A percentile compares a stretch with the other conserved stretches of the same genome.
Conservation (phyloP, 805 yeast species). For the Metschnikowia cerradonensis region DNA sequence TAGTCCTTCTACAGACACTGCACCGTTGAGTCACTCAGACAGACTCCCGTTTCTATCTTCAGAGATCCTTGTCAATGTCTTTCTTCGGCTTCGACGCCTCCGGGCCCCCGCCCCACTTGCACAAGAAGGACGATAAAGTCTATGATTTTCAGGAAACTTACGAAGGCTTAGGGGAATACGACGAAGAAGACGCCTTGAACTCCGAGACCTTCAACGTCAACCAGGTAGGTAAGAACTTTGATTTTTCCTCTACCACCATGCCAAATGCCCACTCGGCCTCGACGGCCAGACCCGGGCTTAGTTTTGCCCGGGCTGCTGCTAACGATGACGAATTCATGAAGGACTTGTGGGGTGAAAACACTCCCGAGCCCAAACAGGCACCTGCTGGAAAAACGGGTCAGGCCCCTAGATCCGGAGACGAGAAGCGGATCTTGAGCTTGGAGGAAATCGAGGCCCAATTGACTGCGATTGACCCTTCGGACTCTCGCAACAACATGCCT, state of each 20-base stretch:
- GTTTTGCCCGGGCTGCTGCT: slow-evolving; percentile 41
- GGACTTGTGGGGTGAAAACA: slow-evolving; percentile 42
- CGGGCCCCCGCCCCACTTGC: slow-evolving; percentile 29
- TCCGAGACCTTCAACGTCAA: slow-evolving; percentile 73
- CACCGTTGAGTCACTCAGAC: background rate
- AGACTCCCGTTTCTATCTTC: background rate
- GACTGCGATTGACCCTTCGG: slow-evolving; percentile 41
- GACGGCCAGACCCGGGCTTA: slow-evolving; percentile 24
- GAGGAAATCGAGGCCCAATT: slow-evolving; percentile 84
- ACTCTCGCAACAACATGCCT: slow-evolving; percentile 20
- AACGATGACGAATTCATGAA: slow-evolving; percentile 44
- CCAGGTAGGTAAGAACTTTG: slow-evolving; percentile 57
- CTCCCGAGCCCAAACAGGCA: slow-evolving; percentile 20
- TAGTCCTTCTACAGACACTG: background rate
- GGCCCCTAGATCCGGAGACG: slow-evolving; percentile 20
- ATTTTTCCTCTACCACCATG: slow-evolving; percentile 46
- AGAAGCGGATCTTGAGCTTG: slow-evolving; percentile 58
- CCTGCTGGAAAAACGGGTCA: slow-evolving; percentile 30
- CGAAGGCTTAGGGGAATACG: slow-evolving; percentile 68
- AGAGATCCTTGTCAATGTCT: slow-evolving; percentile 43
- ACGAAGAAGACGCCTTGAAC: slow-evolving; percentile 74
- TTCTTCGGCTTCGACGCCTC: slow-evolving; percentile 62
- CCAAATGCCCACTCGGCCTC: slow-evolving; percentile 12
- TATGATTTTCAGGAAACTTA: slow-evolving; percentile 82
- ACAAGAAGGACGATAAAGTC: slow-evolving; percentile 26